A percentile compares a stretch with the other conserved stretches of the same genome.
Conservation (phyloP, 306 rosid genomes). For the Styphnolobium japonicum region DNA sequence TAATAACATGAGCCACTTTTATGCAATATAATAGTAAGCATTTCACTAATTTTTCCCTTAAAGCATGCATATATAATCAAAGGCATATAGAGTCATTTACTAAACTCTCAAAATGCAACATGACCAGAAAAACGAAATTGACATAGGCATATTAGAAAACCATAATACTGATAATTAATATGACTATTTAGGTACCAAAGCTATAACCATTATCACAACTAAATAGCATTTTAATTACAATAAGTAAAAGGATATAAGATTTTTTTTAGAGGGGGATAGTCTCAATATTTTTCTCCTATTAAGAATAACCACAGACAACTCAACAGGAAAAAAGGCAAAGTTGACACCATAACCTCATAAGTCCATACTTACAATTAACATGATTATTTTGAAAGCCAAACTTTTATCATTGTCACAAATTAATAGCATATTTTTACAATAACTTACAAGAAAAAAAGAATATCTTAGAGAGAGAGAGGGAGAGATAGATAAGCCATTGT, state of each 20-base stretch:
- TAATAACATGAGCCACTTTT: conserved; percentile 7
- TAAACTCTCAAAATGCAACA: conserved; percentile 20
- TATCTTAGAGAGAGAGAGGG: not conserved
- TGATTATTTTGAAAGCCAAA: conserved; percentile 1
- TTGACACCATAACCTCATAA: conserved; percentile 4
- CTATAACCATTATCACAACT: conserved; percentile 7
- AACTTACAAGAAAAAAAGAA: not conserved
- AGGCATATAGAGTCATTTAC: conserved; percentile 14
- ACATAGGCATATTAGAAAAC: conserved; percentile 9
- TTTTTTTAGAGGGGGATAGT: no score
- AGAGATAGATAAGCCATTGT: not conserved
- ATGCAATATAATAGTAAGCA: conserved; percentile 15
- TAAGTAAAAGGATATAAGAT: not conserved
- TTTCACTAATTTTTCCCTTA: not conserved
- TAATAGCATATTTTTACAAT: not conserved
- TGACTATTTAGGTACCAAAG: conserved; percentile 6
- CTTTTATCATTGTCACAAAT: not conserved
- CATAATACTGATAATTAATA: not conserved
- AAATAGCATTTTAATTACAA: conserved; percentile 10
- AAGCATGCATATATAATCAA: not conserved
- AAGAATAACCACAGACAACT: not conserved
- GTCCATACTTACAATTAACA: not conserved
- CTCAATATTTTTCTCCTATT: not conserved
- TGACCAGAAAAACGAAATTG: conserved; percentile 1
- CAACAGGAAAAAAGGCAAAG: not conserved